A percentile compares a stretch with the other conserved stretches of the same genome.
These are phyloP conservation scores for Spizellomyces sp. DNA, from an alignment of 192 early-diverging fungal species.

Conservation along the genomic window DNA sequence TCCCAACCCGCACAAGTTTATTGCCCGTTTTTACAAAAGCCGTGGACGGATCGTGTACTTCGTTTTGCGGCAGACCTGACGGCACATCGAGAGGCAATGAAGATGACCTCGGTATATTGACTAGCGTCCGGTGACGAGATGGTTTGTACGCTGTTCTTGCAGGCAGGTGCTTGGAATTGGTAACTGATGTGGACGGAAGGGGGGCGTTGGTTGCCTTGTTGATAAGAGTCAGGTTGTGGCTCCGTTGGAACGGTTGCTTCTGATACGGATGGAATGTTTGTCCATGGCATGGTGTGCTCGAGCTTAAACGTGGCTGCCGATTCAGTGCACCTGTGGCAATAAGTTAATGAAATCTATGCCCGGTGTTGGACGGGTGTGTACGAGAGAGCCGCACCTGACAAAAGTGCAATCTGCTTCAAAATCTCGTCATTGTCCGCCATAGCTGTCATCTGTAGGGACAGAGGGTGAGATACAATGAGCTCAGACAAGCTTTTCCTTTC, in stretches of 20 bases:
- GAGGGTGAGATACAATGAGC: no score
- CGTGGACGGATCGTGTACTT: background rate
- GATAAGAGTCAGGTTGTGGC: background rate
- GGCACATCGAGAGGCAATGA: background rate
- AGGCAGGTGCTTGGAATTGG: background rate
- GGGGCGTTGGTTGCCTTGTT: background rate
- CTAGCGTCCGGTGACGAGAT: background rate
- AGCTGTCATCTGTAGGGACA: background rate
- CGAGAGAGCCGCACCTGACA: conserved; percentile 9
- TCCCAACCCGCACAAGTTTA: conserved; percentile 32
- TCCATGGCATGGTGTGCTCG: background rate
- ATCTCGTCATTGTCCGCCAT: conserved; percentile 27
- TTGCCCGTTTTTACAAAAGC: conserved; percentile 11
- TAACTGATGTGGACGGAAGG: conserved; percentile 5
- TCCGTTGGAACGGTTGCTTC: background rate
- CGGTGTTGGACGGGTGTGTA: background rate
- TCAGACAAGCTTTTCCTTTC: no score
- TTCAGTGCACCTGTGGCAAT: conserved; percentile 9
- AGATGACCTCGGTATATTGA: background rate
- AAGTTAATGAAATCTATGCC: background rate
- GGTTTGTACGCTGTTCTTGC: background rate
- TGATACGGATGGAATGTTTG: background rate
- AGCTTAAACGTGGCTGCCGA: background rate
- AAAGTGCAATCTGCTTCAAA: conserved; percentile 29
- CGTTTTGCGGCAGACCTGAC: background rate